Base-by-base conservation (phyloP, 805 yeast species). In the Metschnikowia amazonensis region DNA sequence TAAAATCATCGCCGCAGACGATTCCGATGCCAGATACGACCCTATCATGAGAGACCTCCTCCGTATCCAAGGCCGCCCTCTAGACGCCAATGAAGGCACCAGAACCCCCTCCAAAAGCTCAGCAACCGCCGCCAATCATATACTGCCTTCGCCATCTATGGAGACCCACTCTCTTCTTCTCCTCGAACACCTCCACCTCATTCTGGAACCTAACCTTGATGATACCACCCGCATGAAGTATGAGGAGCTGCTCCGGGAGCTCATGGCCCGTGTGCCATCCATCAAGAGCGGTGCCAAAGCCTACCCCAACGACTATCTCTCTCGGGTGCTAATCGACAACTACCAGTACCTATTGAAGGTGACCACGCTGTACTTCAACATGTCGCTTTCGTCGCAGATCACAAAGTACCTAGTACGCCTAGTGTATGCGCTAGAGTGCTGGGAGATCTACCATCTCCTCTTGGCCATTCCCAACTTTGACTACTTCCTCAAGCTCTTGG, bases 391-490 rank as follows among this genome's bases (percentile, higher is more conserved):
- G 8, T 62, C 72, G 10, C 69, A 62, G 28, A 52, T 70, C n/a
- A 71, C 73, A n/a, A 61, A 61, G 44, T 72, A 55, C 47, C 48
- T 67, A 45, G 76, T 72, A 17, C 66, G 65, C 36, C 47, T 70
- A 28, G 59, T 71, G 9, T 69, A 72, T 50, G 53, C 62, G 13
- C 53, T 72, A 13, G 66, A 71, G 47, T 72, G 68, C 50, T 72
- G 76, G 76, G 76, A 72, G 47, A 60, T 69, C 7, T 70, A 70
- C 50, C 76, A 72, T 52, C 57, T 72, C 8, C 46, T 71, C 9
- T 55, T 62, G 34, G 45, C 62, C 18, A 42, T 69, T 3, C 69
- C 74, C 1, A 53, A 64, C 28, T 49, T 72, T 20, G 65, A 62
- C 30, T 59, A 63, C 50, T 65, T 68, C 45, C 60, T 70, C 44